Evolutionary conservation across 305 asterid genomes (phyloP), one percentile per base, ranked within the genome.

Genomic region (Fraxinus velutina): DNA sequence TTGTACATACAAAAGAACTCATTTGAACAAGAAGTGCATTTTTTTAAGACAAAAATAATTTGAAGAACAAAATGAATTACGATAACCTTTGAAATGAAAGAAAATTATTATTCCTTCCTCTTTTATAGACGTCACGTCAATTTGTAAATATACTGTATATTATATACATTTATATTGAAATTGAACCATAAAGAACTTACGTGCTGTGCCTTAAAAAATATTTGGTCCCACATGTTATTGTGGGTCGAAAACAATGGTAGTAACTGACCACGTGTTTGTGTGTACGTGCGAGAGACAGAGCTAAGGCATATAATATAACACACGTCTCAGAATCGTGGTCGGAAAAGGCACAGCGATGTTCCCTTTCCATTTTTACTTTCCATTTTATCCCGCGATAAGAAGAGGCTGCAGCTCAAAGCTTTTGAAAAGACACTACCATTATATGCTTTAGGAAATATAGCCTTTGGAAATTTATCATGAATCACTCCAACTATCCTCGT

Each of bases 401-500:
- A 44, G 17, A 44, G n/a, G 17, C 55, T 44, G 55, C 12, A 3
- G 55, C 55, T 0, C 55, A 12, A 13, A 44, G 5, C 55, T 2
- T 12, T 44, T 44, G 55, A 13, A 44, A 44, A 44, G 55, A 12
- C 55, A 12, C 17, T 5, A 44, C n/a, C 55, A 2, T 12, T 44
- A 44, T 44, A 44, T 44, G 55, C 17, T 7, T 0, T 36, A 36
- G 52, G 50, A 34, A 15, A 52, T 52, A 52, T 52, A 4, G 64
- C 64, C 22, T 50, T 47, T 4, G n/a, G 21, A 32, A 19, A 6
- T 68, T 22, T 7, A 78, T 89, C 87, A 85, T 42, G 87, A 85
- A 82, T 88, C 88, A 83, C 86, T 89, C 90, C 92, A 87, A 83
- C 82, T 76, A 85, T 86, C 90, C 17, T 44, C 17, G 17, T 83